Base-by-base conservation (phyloP, 73 alveolate species). In the Paramecium sexaurelia region DNA sequence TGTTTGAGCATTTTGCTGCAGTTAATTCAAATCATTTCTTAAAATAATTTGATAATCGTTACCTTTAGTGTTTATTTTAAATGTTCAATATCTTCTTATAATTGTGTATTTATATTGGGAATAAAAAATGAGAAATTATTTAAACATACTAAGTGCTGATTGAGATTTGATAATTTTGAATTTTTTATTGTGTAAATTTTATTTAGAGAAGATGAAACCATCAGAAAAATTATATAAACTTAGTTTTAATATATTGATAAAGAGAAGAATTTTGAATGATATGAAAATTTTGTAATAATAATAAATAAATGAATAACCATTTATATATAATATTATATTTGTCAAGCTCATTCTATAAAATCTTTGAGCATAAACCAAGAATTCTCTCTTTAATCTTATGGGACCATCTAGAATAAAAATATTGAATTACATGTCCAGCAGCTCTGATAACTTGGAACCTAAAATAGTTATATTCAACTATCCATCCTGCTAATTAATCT, bases 381-480 rank as follows among this genome's bases (percentile, higher is more conserved):
- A 19, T 39, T 41, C 55, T 78, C 90, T 41, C 90, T 78, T 78
- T 78, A 78, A 20, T 78, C 90, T 78, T 78, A 78, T 39, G 90
- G 90, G 22, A 78, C 90, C 90, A 78, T 78, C 90, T 78, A 78
- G 6, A 3, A 40, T 20, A 51, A 5, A 51, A 7, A 29, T 39
- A 19, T 78, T 33, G 1, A 35, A 35, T 71, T 78, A 78, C 90
- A 78, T 78, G 90, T 78, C 90, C 90, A 78, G 90, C 90, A 37
- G 35, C 75, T 78, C 90, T 78, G 7, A 78, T 45, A 43, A 78
- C 73, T 17, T 43, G 36, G 40, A 40, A 78, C 19, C 73, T 41
- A 45, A 78, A 24, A 19, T 22, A 24, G 39, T 78, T 39, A 32
- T 78, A 78, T 78, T 78, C 90, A 4, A 11, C 55, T 17, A 24